phyloP scores from a whole-genome alignment of 495 filamentous ascomycete species.

The Penicillium crystallinum region DNA sequence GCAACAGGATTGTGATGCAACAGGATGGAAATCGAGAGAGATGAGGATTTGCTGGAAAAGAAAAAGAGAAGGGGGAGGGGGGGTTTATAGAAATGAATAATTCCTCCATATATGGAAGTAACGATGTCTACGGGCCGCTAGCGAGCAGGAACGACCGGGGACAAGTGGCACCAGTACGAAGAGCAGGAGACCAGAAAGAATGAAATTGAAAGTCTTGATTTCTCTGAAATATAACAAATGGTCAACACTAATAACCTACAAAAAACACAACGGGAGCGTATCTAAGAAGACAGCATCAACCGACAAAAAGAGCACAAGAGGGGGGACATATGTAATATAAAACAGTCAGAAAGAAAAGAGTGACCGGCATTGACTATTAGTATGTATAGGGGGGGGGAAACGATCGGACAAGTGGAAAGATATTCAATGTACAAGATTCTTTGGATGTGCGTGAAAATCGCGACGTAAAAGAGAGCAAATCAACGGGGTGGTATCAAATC shows the following conservation, averaged over 20 bases:
- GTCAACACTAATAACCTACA: conserved; percentile 1
- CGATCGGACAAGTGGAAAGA: conserved; percentile 11
- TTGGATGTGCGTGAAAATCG: neutral
- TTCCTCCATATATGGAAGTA: no score
- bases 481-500: conserved; percentile 31
- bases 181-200: neutral
- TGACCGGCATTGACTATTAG: conserved; percentile 20
- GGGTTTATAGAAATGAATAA: no score
- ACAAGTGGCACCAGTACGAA: no score
- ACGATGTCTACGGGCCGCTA: no score
- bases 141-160: no score
- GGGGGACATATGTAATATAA: conserved; percentile 3
- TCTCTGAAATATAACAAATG: neutral
- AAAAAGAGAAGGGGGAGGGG: no score
- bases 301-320: neutral
- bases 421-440: conserved; percentile 20
- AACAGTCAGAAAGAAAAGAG: conserved; percentile 16
- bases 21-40: no score
- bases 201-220: neutral
- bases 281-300: neutral
- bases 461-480: neutral
- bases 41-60: no score
- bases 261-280: neutral
- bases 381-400: conserved; percentile 15
- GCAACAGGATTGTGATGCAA: no score